Percentiles rank a stretch among this genome's conserved stretches.
phyloP scores from a whole-genome alignment of 2,329 filamentous ascomycete genomes.

The Passalora sequoiae region DNA sequence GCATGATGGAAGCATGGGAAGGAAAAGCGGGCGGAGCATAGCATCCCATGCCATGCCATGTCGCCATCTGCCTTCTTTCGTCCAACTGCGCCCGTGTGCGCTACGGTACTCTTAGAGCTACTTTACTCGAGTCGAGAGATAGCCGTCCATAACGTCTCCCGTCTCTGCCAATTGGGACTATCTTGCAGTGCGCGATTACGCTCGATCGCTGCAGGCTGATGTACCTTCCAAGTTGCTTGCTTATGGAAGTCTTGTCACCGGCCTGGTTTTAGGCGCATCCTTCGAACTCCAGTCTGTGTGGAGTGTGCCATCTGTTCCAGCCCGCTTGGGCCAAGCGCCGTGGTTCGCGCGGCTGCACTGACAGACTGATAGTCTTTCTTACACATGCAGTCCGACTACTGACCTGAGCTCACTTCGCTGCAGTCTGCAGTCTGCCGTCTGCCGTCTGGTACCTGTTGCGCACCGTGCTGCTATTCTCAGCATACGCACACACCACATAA shows the following conservation, averaged over 20 bases:
- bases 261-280: not conserved
- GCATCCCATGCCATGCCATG: too few relatives aligned
- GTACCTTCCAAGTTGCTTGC: not conserved
- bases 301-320: too few relatives aligned
- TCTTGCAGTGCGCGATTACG: not conserved
- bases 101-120: too few relatives aligned
- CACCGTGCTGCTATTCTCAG: slow-evolving; percentile 1
- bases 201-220: not conserved
- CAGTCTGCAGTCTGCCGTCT: too few relatives aligned
- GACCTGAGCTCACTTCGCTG: not conserved
- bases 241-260: not conserved
- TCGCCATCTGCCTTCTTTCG: not conserved
- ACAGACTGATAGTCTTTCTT: too few relatives aligned
- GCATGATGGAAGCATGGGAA: too few relatives aligned
- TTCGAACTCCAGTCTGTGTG: too few relatives aligned
- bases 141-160: not conserved
- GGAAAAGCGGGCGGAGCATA: too few relatives aligned
- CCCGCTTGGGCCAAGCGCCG: too few relatives aligned
- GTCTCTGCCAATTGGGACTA: not conserved
- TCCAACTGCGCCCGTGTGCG: not conserved
- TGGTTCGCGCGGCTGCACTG: too few relatives aligned
- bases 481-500: not conserved
- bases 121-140: too few relatives aligned
- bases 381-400: not conserved
- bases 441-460: too few relatives aligned